These are phyloP conservation scores for Cladosporium sp. DNA, from an alignment of 2,329 filamentous ascomycete genomes.

Conservation along the genomic window DNA sequence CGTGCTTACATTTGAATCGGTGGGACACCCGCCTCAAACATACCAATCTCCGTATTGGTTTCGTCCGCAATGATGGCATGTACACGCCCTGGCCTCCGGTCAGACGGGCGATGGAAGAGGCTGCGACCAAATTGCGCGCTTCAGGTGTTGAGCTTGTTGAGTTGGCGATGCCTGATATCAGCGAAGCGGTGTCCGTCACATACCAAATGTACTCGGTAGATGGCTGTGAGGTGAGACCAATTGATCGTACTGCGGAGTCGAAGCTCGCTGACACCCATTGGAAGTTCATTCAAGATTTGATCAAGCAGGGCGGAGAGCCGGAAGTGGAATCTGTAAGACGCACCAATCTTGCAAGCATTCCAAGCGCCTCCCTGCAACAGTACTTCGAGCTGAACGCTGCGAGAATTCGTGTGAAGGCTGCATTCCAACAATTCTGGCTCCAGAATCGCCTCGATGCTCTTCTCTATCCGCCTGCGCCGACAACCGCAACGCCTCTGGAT, in stretches of 20 bases:
- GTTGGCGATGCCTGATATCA: constrained; percentile 26
- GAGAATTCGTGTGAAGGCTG: constrained; percentile 22
- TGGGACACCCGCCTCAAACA: constrained; percentile 23
- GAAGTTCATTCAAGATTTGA: constrained; percentile 22
- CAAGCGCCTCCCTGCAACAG: constrained; percentile 24
- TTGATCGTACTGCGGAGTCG: background rate
- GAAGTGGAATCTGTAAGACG: constrained; percentile 28
- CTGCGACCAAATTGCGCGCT: constrained; percentile 23
- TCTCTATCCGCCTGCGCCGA: constrained; percentile 59
- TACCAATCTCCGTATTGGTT: constrained; percentile 27
- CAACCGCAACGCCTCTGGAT: constrained; percentile 55
- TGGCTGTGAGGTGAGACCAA: constrained; percentile 5
- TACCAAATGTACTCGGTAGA: constrained; percentile 24
- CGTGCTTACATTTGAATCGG: constrained; percentile 32
- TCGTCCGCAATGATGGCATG: constrained; percentile 28
- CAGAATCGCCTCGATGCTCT: constrained; percentile 55
- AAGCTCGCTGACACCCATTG: background rate
- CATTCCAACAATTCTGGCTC: constrained; percentile 24
- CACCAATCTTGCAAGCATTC: constrained; percentile 28
- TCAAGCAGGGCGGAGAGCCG: constrained; percentile 26
- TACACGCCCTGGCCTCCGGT: constrained; percentile 30
- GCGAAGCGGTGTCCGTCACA: constrained; percentile 23
- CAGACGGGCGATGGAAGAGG: constrained; percentile 25
- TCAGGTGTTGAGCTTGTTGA: constrained; percentile 27
- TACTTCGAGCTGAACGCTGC: constrained; percentile 26